Evolutionary conservation across 1,284 basidiomycete species (phyloP), one percentile per base, ranked within the genome.

Genomic region (Abortiporus biennis): DNA sequence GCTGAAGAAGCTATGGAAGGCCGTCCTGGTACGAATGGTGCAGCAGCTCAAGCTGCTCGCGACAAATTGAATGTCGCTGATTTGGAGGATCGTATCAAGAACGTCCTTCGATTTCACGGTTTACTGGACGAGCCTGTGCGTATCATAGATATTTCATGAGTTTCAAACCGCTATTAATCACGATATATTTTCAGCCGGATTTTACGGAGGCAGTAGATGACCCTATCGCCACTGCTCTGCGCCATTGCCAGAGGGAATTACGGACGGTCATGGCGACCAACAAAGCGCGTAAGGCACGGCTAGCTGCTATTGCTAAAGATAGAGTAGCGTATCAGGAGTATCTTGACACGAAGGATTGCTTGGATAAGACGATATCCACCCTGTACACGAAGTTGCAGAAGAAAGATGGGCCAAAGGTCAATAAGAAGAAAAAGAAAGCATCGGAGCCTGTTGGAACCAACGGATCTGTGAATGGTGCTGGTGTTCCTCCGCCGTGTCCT

Each of bases 251-350:
- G 61, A 69, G 74, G n/a, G 79, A 89, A 50, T 72, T 98, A 3
- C 78, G 84, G 4, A 69, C 68, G 4, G 88, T 96, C 42, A 72
- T 86, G 1, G 74, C 80, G 6, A 72, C 80, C 46, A 98, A 98
- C 68, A 90, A 91, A 54, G 76, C 78, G 9, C 85, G 94, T 19
- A 89, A 87, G 57, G 65, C 65, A 19, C 81, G 87, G 0, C 73
- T 98, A 1, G 76, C 74, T 16, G 69, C 73, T 15, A 77, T 93
- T 47, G 92, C 92, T n/a, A 80, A 82, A 49, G 87, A 92, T 53
- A 78, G 93, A 15, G 75, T 98, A 36, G 92, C 84, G 3, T 91
- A 90, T 59, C 88, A 92, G 57, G 92, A 95, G 55, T 95, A 92
- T 63, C 65, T 88, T 47, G 81, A 86, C 23, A 61, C 78, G 4